phyloP scores from a whole-genome alignment of 176 grass and related monocot genomes.

The Musa schizocarpa region DNA sequence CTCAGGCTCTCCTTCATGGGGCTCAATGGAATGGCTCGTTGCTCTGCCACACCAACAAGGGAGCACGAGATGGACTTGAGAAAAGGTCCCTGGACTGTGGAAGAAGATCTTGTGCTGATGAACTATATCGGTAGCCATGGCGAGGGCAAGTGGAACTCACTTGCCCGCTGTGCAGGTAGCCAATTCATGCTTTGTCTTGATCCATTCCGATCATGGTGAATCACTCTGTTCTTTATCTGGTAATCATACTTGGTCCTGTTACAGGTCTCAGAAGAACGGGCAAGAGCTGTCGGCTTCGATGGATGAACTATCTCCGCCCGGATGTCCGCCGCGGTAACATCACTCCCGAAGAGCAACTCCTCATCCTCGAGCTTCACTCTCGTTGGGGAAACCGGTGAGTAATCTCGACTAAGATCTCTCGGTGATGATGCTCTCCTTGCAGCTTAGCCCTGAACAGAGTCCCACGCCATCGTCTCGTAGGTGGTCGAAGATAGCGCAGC shows the following conservation, averaged over 20 bases:
- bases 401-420: too few relatives aligned
- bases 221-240: neutral
- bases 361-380: slow-evolving; percentile 11
- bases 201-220: neutral
- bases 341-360: slow-evolving; percentile 10
- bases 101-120: slow-evolving; percentile 6
- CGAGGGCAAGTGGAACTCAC: slow-evolving; percentile 2
- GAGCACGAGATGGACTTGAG: neutral
- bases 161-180: slow-evolving; percentile 3
- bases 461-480: neutral
- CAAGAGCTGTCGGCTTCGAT: slow-evolving; percentile 10
- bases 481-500: slow-evolving; percentile 97
- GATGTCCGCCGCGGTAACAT: slow-evolving; percentile 8
- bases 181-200: neutral
- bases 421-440: too few relatives aligned
- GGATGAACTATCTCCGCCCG: slow-evolving; percentile 12
- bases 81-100: slow-evolving; percentile 2
- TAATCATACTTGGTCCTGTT: too few relatives aligned
- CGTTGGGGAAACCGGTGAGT: slow-evolving; percentile 9
- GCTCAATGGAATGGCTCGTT: neutral
- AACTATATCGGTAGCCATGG: neutral
- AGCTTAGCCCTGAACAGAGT: neutral
- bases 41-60: neutral
- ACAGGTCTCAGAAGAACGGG: slow-evolving; percentile 3
- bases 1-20: neutral